Evolutionary conservation across 2,329 filamentous ascomycete genomes (phyloP), one percentile per base, ranked within the genome.

Genomic region (Hypoxylon sp.): DNA sequence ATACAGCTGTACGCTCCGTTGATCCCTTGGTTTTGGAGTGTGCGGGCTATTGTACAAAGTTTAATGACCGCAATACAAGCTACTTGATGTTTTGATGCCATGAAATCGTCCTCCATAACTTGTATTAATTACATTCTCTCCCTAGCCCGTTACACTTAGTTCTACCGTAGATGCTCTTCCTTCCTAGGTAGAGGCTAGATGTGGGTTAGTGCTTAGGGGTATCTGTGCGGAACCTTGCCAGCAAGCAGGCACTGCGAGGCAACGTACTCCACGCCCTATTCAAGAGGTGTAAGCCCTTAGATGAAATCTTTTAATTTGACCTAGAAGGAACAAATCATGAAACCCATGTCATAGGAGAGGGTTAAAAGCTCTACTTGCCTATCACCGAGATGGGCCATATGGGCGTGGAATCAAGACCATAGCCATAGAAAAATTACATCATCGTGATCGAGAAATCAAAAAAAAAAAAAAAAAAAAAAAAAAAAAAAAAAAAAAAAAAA

Each of bases 21-120:
- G 3, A 50, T 47, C 22, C 44, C 46, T 26, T 35, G 44, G 37
- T 22, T 13, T 46, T 44, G 37, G 48, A 42, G n/a, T 33, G 11
- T 39, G 48, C 44, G 14, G 53, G 17, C 39, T 44, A 51, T 56
- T 48, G 37, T 56, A 60, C 22, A 53, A 58, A 39, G 47, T 37
- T 42, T 47, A 52, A 61, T 54, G 44, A 52, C 33, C n/a, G 47
- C 46, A 48, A 57, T 57, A 53, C 37, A n/a, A 51, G 31, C 8
- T 39, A 22, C 31, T 24, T 17, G 5, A 52, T 22, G 17, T 22
- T 14, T 14, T 44, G 24, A 60, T 55, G 26, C 37, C 14, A 55
- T 26, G n/a, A 53, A 31, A 22, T 29, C 22, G 6, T 48, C 22
- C 3, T 10, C 31, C 6, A 9, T 29, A 3, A 17, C 5, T 11